Evolutionary conservation across 2,329 filamentous ascomycete species (phyloP).

Genomic region (Hypoxylon sp.): DNA sequence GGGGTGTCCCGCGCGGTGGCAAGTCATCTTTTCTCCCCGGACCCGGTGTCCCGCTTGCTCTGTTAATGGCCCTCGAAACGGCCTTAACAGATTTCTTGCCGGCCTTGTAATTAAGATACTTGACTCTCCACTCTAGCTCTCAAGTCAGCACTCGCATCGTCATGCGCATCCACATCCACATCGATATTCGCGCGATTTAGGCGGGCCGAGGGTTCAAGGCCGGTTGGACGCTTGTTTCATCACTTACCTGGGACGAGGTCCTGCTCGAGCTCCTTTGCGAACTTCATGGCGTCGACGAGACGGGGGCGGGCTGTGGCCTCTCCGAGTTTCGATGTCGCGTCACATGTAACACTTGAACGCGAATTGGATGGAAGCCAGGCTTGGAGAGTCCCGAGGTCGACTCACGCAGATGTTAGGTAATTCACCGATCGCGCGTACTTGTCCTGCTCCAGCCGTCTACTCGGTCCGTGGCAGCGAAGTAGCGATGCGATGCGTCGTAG

Average conservation of each 20-base stretch:
- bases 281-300: constrained; percentile 63
- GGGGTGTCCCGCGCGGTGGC: constrained; percentile 45
- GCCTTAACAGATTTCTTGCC: constrained; percentile 95
- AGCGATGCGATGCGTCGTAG: too few relatives aligned
- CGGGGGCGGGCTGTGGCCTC: constrained; percentile 14
- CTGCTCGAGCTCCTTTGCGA: constrained; percentile 81
- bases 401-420: too few relatives aligned
- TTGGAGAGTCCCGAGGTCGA: background rate
- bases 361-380: constrained; percentile 10
- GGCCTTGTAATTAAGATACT: constrained; percentile 94
- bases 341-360: constrained; percentile 4
- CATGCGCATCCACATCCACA: background rate
- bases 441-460: too few relatives aligned
- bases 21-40: constrained; percentile 45
- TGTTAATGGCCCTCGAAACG: constrained; percentile 74
- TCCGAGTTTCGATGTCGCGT: constrained; percentile 4
- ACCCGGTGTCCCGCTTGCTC: constrained; percentile 63
- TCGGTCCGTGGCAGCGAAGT: too few relatives aligned
- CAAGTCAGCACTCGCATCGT: constrained; percentile 15
- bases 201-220: too few relatives aligned
- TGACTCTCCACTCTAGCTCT: constrained; percentile 80
- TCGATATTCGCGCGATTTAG: background rate
- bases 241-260: constrained; percentile 80
- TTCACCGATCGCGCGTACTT: background rate
- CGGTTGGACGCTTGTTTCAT: background rate